A percentile compares a stretch with the other conserved stretches of the same genome.
These are phyloP conservation scores for Fusarium nurragi DNA, from an alignment of 2,329 filamentous ascomycete species.

Conservation along the genomic window DNA sequence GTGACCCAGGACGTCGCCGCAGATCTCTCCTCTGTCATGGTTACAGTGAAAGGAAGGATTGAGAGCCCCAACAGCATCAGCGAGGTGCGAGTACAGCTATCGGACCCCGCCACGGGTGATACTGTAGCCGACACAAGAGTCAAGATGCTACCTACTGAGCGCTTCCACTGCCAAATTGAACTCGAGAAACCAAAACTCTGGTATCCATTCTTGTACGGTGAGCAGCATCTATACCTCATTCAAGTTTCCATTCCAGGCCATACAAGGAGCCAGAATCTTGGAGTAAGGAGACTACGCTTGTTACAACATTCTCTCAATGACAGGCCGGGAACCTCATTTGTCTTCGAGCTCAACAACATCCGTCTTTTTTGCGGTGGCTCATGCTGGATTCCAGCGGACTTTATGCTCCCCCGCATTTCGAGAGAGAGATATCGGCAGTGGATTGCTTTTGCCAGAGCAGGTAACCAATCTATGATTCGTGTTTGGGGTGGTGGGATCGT, in stretches of 20 bases:
- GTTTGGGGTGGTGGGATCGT: conserved; percentile 11
- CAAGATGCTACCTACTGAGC: fast-evolving
- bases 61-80: fast-evolving
- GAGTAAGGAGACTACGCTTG: background rate
- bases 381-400: conserved; percentile 1
- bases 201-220: conserved; percentile 4
- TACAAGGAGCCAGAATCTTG: fast-evolving
- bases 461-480: background rate
- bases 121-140: fast-evolving
- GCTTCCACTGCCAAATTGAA: fast-evolving
- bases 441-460: background rate
- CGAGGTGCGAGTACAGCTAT: background rate
- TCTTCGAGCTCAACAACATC: conserved; percentile 14
- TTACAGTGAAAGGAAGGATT: background rate
- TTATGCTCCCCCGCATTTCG: background rate
- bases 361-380: background rate
- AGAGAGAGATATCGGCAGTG: background rate
- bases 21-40: background rate
- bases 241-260: background rate
- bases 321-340: background rate
- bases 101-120: fast-evolving
- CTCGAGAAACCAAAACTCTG: background rate
- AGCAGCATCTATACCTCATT: background rate
- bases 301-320: background rate
- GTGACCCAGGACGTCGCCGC: background rate